Evolutionary conservation across 2,329 filamentous ascomycete species (phyloP), one percentile per base, ranked within the genome.

Genomic region (Aspergillus awamori): DNA sequence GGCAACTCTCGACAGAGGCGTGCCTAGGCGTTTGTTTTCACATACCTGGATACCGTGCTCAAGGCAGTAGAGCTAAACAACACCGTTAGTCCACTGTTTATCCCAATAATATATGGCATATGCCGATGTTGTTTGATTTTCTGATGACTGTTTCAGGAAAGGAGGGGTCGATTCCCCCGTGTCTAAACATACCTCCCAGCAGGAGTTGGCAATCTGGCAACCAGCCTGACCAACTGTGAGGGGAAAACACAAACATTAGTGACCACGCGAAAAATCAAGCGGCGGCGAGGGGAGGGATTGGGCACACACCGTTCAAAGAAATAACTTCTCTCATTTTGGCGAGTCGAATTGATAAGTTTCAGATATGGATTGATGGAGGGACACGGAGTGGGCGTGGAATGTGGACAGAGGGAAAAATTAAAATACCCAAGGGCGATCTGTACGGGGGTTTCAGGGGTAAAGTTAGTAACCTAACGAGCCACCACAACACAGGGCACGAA

Each of bases 171-270:
- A 36, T 56, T 17, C 33, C 20, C 38, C 41, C 43, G 15, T 8
- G 20, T 41, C 51, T 61, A 63, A 74, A 85, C 92, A 85, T 85
- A 99, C 95, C 93, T 99, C 95, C 95, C 95, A 99, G 89, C 95
- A 98, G 75, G 95, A 95, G 87, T 99, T 99, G 84, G 94, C 95
- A 79, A 99, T 99, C 82, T 99, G 95, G 89, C 95, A 98, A 90
- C 95, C 95, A 80, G 95, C 95, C 88, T 99, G 95, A 84, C 95
- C 95, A 87, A 99, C 95, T 99, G 81, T 67, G 80, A 51, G 61
- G 56, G 33, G 61, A 49, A 56, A 61, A 57, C 47, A 59, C 49
- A 54, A 61, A 63, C 58, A 61, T 70, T 65, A 70, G 68, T 67
- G 54, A 64, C 47, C 59, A 62, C 75, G 67, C 66, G 48, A 80